Evolutionary conservation across 345 rosid genomes (phyloP).

Genomic region (Nephelium lappaceum): DNA sequence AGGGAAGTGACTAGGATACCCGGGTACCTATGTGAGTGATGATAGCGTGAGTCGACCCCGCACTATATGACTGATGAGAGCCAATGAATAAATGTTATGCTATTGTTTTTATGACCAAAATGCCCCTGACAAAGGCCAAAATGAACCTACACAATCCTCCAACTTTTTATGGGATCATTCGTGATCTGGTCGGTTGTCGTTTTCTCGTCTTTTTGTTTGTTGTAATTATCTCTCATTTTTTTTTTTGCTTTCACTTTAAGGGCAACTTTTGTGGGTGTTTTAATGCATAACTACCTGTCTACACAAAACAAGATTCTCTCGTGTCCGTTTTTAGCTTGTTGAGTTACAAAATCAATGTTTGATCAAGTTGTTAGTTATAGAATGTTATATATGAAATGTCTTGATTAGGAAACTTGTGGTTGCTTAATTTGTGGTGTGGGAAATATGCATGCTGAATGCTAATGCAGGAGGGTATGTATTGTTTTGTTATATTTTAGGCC

Average conservation of each 20-base stretch:
- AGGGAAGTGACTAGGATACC: constrained; percentile 33
- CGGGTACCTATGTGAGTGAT: constrained; percentile 24
- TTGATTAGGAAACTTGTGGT: neutral
- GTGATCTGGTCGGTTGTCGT: constrained; percentile 25
- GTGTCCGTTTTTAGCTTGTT: neutral
- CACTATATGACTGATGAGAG: constrained; percentile 17
- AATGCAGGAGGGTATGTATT: constrained; percentile 1
- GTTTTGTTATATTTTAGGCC: constrained; percentile 44
- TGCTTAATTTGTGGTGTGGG: constrained; percentile 6
- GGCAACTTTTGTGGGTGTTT: neutral
- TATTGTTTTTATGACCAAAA: constrained; percentile 7
- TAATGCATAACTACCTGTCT: neutral
- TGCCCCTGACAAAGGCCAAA: constrained; percentile 14
- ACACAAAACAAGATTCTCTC: neutral
- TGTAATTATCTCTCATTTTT: neutral
- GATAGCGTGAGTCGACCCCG: constrained; percentile 42
- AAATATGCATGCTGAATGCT: neutral
- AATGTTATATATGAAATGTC: neutral
- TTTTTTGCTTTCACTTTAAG: neutral
- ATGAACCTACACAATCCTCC: neutral
- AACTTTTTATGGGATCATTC: neutral
- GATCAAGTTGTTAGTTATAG: neutral
- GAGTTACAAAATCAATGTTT: no score
- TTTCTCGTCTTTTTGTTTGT: neutral
- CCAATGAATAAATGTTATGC: neutral